These are phyloP conservation scores for Cystoisospora suis DNA, from an alignment of 169 alveolate species.

Conservation along the genomic window DNA sequence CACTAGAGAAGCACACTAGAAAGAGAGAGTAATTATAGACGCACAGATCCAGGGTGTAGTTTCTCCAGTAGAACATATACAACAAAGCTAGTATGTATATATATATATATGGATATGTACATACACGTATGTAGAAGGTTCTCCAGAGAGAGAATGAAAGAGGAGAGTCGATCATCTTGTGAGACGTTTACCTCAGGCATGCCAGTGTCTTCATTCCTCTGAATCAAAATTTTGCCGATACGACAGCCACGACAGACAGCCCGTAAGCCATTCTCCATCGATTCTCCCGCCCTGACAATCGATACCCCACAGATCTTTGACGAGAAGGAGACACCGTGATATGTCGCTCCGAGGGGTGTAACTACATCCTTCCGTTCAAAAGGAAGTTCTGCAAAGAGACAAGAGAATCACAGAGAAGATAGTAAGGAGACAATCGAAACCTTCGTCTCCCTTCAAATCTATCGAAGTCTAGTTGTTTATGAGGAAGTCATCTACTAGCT, in stretches of 20 bases:
- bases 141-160: no score
- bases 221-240: conserved; percentile 70
- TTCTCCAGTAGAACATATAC: background rate
- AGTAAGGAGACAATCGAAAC: no score
- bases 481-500: no score
- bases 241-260: conserved; percentile 70
- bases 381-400: conserved; percentile 50
- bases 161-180: no score
- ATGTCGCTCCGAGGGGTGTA: conserved; percentile 52
- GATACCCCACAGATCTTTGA: conserved; percentile 68
- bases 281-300: conserved; percentile 72
- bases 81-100: background rate
- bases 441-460: no score
- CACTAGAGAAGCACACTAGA: no score
- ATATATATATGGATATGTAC: background rate
- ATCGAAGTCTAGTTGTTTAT: no score
- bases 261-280: conserved; percentile 69
- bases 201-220: conserved; percentile 68
- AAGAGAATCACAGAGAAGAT: background rate
- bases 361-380: conserved; percentile 33
- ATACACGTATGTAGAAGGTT: background rate
- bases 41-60: background rate
- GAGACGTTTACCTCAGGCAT: conserved; percentile 58
- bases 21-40: no score
- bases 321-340: conserved; percentile 56